Conservation (phyloP, 345 rosid species). For the Gossypium herbaceum region DNA sequence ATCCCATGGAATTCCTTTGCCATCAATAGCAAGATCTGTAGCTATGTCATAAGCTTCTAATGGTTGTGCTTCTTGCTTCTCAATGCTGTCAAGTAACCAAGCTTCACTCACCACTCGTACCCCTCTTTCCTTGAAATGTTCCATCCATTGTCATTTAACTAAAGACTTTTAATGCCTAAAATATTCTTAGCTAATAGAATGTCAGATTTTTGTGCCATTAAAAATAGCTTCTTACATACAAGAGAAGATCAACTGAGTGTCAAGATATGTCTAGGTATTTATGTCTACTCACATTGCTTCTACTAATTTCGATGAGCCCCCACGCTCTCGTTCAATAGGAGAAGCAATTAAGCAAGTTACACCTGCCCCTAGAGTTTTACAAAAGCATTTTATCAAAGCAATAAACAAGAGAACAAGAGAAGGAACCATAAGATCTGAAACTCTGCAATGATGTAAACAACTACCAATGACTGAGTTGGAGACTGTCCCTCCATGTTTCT, state of each 20-base stretch:
- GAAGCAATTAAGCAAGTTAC: conserved; percentile 62
- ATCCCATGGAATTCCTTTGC: conserved; percentile 71
- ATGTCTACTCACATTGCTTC: conserved; percentile 61
- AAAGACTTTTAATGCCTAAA: neutral
- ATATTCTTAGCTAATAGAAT: no score
- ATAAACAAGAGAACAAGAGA: neutral
- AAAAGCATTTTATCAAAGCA: neutral
- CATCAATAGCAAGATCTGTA: conserved; percentile 53
- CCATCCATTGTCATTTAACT: neutral
- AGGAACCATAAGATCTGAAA: neutral
- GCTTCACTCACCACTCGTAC: conserved; percentile 56
- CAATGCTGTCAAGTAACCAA: conserved; percentile 68
- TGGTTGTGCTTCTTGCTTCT: conserved; percentile 67
- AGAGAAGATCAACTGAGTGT: no score
- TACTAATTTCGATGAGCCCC: conserved; percentile 57
- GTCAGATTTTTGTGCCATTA: no score
- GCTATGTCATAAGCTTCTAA: conserved; percentile 55
- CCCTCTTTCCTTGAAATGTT: conserved; percentile 47
- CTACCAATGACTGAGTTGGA: conserved; percentile 49
- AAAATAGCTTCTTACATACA: no score
- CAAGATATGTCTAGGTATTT: no score
- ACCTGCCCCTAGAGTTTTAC: conserved; percentile 22
- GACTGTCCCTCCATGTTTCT: conserved; percentile 60
- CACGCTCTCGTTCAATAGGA: conserved; percentile 54
- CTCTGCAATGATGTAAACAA: neutral